Percentiles rank a stretch among this genome's conserved stretches.
Evolutionary conservation across 2,329 filamentous ascomycete genomes (phyloP).

Genomic region (Ophiocordyceps camponoti-leonardi): DNA sequence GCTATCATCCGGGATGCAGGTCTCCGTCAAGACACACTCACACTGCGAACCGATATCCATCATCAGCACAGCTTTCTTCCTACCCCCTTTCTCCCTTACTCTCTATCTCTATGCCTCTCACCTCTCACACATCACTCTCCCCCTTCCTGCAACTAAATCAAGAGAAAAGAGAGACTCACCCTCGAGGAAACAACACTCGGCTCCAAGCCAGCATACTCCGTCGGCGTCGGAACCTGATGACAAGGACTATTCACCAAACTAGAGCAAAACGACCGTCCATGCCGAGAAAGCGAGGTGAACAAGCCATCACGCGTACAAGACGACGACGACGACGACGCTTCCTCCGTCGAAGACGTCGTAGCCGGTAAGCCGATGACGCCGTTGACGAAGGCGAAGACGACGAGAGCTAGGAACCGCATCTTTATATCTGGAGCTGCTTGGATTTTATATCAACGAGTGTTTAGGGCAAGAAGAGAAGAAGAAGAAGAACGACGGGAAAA

Average conservation of each 20-base stretch:
- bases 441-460: too few species aligned
- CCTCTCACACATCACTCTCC: too few species aligned
- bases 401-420: neutral
- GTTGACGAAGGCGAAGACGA: neutral
- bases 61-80: neutral
- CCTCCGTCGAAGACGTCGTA: neutral
- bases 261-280: constrained; percentile 13
- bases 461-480: too few species aligned
- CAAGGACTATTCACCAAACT: constrained; percentile 9
- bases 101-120: neutral
- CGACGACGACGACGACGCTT: too few species aligned
- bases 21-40: constrained; percentile 9
- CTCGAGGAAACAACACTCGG: constrained; percentile 13
- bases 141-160: too few species aligned
- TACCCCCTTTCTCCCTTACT: too few species aligned
- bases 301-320: constrained; percentile 12
- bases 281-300: constrained; percentile 11
- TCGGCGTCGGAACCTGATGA: constrained; percentile 8
- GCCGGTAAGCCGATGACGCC: constrained; percentile 3
- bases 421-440: neutral
- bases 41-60: constrained; percentile 6
- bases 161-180: constrained; percentile 11
- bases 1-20: neutral
- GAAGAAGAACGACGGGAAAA: too few species aligned
- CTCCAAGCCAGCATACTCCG: constrained; percentile 12